These are phyloP conservation scores for Psilocybe cyanescens DNA, from an alignment of 768 basidiomycete genomes.

Conservation along the genomic window DNA sequence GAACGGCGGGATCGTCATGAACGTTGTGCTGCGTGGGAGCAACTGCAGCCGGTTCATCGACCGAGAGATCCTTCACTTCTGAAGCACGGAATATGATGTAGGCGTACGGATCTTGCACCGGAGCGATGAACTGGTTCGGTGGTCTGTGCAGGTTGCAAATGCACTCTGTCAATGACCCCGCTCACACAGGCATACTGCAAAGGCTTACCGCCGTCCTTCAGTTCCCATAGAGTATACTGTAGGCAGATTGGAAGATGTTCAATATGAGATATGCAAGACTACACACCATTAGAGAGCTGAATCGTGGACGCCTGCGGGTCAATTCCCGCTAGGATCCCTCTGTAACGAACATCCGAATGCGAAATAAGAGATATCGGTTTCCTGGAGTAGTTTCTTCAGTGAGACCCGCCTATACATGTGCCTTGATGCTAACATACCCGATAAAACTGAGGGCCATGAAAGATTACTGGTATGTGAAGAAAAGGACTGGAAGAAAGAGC, in stretches of 20 bases:
- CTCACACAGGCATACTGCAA: not conserved
- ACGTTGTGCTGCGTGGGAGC: slow-evolving; percentile 61
- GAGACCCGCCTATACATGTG: not conserved
- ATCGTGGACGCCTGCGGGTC: slow-evolving; percentile 87
- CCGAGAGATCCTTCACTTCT: slow-evolving; percentile 87
- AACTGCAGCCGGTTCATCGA: slow-evolving; percentile 69
- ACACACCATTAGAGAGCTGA: slow-evolving; percentile 80
- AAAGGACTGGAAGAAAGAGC: slow-evolving; percentile 17
- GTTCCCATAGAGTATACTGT: slow-evolving; percentile 89
- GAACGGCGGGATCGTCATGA: slow-evolving; percentile 83
- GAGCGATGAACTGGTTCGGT: slow-evolving; percentile 79
- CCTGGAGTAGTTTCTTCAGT: slow-evolving; percentile 39
- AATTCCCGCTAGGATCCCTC: slow-evolving; percentile 86
- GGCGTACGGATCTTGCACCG: slow-evolving; percentile 81
- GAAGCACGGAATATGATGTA: slow-evolving; percentile 93
- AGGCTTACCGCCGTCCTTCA: slow-evolving; percentile 74
- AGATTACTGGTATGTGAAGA: slow-evolving; percentile 9
- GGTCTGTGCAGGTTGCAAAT: slow-evolving; percentile 45
- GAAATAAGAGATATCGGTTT: slow-evolving; percentile 91
- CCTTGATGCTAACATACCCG: slow-evolving; percentile 46
- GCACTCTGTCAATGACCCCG: slow-evolving; percentile 9
- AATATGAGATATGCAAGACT: not conserved
- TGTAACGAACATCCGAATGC: slow-evolving; percentile 89
- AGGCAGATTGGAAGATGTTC: slow-evolving; percentile 17
- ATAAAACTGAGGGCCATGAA: slow-evolving; percentile 80